A percentile compares a stretch with the other conserved stretches of the same genome.
Conservation (phyloP, 2,329 filamentous ascomycete genomes). For the Talaromyces verruculosus region DNA sequence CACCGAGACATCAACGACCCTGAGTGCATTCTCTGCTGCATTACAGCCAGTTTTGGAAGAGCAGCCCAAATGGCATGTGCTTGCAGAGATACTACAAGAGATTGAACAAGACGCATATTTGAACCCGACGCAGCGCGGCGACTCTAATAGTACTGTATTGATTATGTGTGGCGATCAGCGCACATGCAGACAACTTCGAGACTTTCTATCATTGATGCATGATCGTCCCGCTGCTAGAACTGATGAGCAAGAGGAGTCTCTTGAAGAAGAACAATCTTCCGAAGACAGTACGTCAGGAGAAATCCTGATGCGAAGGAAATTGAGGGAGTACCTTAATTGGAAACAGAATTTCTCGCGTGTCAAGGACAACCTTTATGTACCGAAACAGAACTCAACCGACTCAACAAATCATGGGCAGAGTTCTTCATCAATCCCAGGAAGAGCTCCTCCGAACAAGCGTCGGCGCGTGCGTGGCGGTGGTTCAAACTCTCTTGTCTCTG, state of each 20-base stretch:
- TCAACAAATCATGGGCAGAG: slow-evolving; percentile 27
- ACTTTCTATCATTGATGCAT: slow-evolving; percentile 90
- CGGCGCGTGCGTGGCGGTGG: slow-evolving; percentile 80
- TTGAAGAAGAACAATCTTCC: slow-evolving; percentile 47
- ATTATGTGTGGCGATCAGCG: slow-evolving; percentile 92
- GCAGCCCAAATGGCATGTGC: slow-evolving; percentile 85
- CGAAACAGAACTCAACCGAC: slow-evolving; percentile 30
- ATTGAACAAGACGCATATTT: slow-evolving; percentile 89
- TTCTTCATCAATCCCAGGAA: slow-evolving; percentile 51
- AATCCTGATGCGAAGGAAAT: slow-evolving; percentile 85
- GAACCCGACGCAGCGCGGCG: slow-evolving; percentile 71
- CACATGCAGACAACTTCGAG: slow-evolving; percentile 82
- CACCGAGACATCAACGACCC: slow-evolving; percentile 52
- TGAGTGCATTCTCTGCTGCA: slow-evolving; percentile 56
- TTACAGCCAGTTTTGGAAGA: slow-evolving; percentile 84
- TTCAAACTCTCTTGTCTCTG: slow-evolving; percentile 55
- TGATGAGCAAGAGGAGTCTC: slow-evolving; percentile 24
- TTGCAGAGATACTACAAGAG: slow-evolving; percentile 89
- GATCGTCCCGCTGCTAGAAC: slow-evolving; percentile 51
- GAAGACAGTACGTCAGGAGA: slow-evolving; percentile 67
- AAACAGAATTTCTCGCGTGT: slow-evolving; percentile 86
- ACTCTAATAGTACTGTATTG: slow-evolving; percentile 86
- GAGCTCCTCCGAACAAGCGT: slow-evolving; percentile 79
- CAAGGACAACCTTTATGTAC: slow-evolving; percentile 53
- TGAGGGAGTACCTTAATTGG: slow-evolving; percentile 86